phyloP scores from a whole-genome alignment of 768 basidiomycete species.

The Austroboletus festivus region DNA sequence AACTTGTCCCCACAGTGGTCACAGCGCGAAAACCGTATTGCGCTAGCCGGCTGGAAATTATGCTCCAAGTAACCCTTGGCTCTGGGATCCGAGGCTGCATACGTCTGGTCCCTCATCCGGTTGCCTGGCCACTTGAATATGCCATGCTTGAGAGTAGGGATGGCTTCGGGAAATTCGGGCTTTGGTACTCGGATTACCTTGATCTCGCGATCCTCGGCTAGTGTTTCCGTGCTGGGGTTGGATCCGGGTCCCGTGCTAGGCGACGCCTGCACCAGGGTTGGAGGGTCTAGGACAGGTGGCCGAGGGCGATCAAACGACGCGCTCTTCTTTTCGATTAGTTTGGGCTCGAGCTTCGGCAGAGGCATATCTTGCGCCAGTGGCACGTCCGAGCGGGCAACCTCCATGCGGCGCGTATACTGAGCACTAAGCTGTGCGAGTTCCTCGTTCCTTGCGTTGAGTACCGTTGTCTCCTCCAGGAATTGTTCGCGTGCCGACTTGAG shows the following conservation, averaged over 20 bases:
- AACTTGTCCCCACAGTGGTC: slow-evolving; percentile 97
- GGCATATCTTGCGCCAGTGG: slow-evolving; percentile 9
- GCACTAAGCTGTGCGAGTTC: slow-evolving; percentile 86
- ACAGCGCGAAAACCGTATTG: slow-evolving; percentile 86
- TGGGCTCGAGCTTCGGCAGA: slow-evolving; percentile 7
- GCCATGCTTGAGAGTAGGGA: slow-evolving; percentile 49
- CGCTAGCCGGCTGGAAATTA: slow-evolving; percentile 84
- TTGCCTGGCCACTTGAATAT: slow-evolving; percentile 75
- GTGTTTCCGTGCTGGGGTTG: slow-evolving; percentile 18
- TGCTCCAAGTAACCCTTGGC: slow-evolving; percentile 58
- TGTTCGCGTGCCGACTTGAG: slow-evolving; percentile 83
- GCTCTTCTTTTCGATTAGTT: slow-evolving; percentile 24
- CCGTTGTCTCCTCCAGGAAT: slow-evolving; percentile 88
- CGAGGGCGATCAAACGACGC: slow-evolving; percentile 29
- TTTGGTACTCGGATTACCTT: slow-evolving; percentile 28
- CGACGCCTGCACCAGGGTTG: slow-evolving; percentile 10
- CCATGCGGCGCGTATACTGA: slow-evolving; percentile 78
- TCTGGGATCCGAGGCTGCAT: slow-evolving; percentile 34
- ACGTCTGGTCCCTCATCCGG: slow-evolving; percentile 45
- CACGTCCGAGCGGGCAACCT: slow-evolving; percentile 32
- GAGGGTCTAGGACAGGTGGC: slow-evolving; percentile 9
- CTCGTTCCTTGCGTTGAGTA: slow-evolving; percentile 88
- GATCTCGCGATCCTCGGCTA: slow-evolving; percentile 29
- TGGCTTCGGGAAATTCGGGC: slow-evolving; percentile 38
- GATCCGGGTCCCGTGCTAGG: slow-evolving; percentile 11